A percentile compares a stretch with the other conserved stretches of the same genome.
Conservation (phyloP, 2,329 filamentous ascomycete genomes). For the Trichothecium roseum region DNA sequence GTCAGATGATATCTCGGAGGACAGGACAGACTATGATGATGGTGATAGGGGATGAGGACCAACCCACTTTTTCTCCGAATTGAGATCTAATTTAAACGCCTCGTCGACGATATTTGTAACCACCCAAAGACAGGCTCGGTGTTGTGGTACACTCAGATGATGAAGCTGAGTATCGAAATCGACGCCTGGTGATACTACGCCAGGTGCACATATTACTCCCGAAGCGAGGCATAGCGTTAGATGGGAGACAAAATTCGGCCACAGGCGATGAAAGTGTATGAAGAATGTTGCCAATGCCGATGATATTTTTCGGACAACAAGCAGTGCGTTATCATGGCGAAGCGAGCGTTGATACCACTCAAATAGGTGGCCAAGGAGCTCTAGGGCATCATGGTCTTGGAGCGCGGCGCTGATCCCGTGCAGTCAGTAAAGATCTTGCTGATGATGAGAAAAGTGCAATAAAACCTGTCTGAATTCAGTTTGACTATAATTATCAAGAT, state of each 20-base stretch:
- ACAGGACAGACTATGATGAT: too few species aligned
- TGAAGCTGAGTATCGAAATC: constrained; percentile 29
- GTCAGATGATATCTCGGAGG: constrained; percentile 14
- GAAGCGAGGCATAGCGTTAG: constrained; percentile 43
- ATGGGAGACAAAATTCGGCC: constrained; percentile 55
- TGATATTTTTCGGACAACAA: constrained; percentile 65
- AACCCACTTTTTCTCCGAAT: constrained; percentile 31
- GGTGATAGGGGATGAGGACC: too few species aligned
- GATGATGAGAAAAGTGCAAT: neutral
- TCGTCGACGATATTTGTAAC: constrained; percentile 26
- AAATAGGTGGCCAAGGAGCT: constrained; percentile 50
- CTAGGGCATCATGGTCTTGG: constrained; percentile 41
- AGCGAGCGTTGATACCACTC: constrained; percentile 51
- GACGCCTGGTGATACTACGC: constrained; percentile 7
- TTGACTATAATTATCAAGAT: constrained; percentile 90
- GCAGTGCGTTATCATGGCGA: constrained; percentile 37
- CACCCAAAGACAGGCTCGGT: constrained; percentile 56
- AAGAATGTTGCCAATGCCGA: constrained; percentile 70
- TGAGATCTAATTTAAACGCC: constrained; percentile 49
- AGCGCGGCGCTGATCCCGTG: constrained; percentile 32
- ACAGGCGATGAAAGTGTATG: constrained; percentile 56
- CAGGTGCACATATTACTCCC: constrained; percentile 11
- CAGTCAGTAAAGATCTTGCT: constrained; percentile 3
- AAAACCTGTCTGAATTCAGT: constrained; percentile 78
- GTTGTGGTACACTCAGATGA: constrained; percentile 31